Evolutionary conservation across 1,284 basidiomycete genomes (phyloP).

Genomic region (Dichomitus squalens): DNA sequence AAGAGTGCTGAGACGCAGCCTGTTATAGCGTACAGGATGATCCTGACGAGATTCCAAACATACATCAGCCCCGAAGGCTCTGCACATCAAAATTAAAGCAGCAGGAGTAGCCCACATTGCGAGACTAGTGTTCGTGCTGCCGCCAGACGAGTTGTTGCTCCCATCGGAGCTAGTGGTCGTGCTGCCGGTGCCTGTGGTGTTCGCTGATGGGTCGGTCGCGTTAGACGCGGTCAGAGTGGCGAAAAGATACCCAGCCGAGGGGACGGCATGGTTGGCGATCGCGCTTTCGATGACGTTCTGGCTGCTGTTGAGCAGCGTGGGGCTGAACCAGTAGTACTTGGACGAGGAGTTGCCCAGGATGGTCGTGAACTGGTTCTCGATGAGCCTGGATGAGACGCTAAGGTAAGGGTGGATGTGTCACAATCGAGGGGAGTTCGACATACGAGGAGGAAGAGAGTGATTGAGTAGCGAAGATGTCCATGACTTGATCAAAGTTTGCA

Average conservation of each 20-base stretch:
- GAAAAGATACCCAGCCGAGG: conserved; percentile 61
- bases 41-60: conserved; percentile 46
- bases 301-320: conserved; percentile 57
- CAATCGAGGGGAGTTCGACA: conserved; percentile 12
- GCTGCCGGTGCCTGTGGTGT: conserved; percentile 9
- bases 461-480: conserved; percentile 80
- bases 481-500: conserved; percentile 65
- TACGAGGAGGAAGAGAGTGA: conserved; percentile 45
- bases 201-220: conserved; percentile 42
- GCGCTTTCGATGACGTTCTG: conserved; percentile 52
- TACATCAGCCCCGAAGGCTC: neutral
- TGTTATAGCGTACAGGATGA: conserved; percentile 85
- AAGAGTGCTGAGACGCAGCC: conserved; percentile 84
- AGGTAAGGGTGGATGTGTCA: conserved; percentile 1
- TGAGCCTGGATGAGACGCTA: conserved; percentile 41
- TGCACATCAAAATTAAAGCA: neutral
- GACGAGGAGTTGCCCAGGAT: conserved; percentile 47
- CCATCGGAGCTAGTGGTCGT: conserved; percentile 22
- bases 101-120: conserved; percentile 60
- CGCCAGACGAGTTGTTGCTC: conserved; percentile 17
- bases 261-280: conserved; percentile 42
- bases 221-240: conserved; percentile 72
- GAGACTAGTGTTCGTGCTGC: conserved; percentile 55
- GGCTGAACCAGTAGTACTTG: conserved; percentile 60
- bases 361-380: conserved; percentile 61